Percentiles rank a stretch among this genome's conserved stretches.
Conservation (phyloP, 805 yeast genomes). For the Pichia nakasei region DNA sequence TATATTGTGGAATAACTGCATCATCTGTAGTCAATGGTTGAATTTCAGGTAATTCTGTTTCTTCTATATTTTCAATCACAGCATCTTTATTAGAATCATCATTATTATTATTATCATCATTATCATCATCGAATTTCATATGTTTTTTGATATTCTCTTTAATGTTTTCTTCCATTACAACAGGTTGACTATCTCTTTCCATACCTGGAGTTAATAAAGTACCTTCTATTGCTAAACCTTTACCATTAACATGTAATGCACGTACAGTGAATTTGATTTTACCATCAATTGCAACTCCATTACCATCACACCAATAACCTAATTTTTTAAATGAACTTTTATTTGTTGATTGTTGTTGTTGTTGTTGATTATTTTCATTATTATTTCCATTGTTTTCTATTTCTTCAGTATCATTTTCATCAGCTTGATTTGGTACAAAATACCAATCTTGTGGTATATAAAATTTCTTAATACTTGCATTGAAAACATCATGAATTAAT, state of each 20-base stretch:
- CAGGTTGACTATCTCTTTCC: conserved; percentile 47
- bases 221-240: conserved; percentile 83
- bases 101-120: conserved; percentile 8
- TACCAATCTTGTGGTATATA: conserved; percentile 83
- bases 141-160: conserved; percentile 21
- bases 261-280: conserved; percentile 70
- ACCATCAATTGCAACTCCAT: conserved; percentile 71
- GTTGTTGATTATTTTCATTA: not conserved
- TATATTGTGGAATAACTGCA: not conserved
- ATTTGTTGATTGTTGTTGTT: not conserved
- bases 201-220: conserved; percentile 56
- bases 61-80: not conserved
- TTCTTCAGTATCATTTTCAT: conserved; percentile 30
- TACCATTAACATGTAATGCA: conserved; percentile 66
- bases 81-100: not conserved
- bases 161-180: conserved; percentile 22
- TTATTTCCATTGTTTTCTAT: conserved; percentile 4
- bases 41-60: conserved; percentile 2
- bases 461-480: conserved; percentile 81
- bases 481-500: conserved; percentile 85
- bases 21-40: conserved; percentile 18
- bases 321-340: conserved; percentile 33
- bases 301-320: conserved; percentile 83
- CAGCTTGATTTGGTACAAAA: conserved; percentile 72
- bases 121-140: conserved; percentile 29